Evolutionary conservation across 176 grass and related monocot genomes (phyloP).

Genomic region (Carex kokanica): DNA sequence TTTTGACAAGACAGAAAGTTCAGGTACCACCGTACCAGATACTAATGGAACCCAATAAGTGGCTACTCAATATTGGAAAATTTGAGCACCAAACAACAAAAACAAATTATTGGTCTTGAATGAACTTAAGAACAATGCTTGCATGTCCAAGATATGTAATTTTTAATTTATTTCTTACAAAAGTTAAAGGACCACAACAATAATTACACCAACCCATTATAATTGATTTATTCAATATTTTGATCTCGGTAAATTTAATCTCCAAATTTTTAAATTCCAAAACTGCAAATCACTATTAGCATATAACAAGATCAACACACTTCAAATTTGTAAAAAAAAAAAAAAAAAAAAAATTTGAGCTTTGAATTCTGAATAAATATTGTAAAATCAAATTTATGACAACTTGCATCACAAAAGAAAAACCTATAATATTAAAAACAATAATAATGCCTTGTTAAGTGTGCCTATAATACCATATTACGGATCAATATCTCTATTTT

Average conservation of each 20-base stretch:
- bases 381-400: not conserved
- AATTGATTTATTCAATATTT: too few species aligned
- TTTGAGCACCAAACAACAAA: not conserved
- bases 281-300: not conserved
- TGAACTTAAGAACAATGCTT: not conserved
- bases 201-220: too few species aligned
- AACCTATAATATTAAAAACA: not conserved
- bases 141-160: not conserved
- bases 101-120: slow-evolving; percentile 3
- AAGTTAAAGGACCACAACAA: too few species aligned
- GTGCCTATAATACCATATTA: too few species aligned
- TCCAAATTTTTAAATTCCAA: not conserved
- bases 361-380: not conserved
- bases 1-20: not conserved
- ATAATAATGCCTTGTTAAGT: not conserved
- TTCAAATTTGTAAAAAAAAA: not conserved
- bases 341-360: not conserved
- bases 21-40: not conserved
- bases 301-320: not conserved
- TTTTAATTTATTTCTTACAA: too few species aligned
- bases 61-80: not conserved
- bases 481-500: too few species aligned
- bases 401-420: not conserved
- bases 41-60: not conserved
- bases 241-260: not conserved